phyloP scores from a whole-genome alignment of 441 rosid genomes.

The Manihot esculenta region DNA sequence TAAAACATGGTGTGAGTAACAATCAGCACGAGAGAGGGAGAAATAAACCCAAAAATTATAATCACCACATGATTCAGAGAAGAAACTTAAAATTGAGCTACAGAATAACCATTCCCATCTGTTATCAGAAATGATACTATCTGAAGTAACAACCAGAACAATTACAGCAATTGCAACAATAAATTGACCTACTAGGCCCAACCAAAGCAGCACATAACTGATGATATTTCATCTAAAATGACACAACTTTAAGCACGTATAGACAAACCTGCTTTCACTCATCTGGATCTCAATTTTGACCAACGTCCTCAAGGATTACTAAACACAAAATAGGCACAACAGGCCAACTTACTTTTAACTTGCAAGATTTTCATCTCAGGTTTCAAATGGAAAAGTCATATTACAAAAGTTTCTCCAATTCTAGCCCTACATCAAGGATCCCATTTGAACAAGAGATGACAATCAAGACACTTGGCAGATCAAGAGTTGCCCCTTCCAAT shows the following conservation, averaged over 20 bases:
- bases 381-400: constrained; percentile 4
- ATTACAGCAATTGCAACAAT: too few species aligned
- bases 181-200: too few species aligned
- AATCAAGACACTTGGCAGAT: neutral
- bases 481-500: constrained; percentile 7
- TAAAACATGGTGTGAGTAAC: neutral
- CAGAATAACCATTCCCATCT: constrained; percentile 5
- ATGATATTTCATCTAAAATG: neutral
- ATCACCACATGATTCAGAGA: constrained; percentile 3
- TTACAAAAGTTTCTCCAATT: constrained; percentile 1
- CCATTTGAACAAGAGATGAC: neutral
- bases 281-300: neutral
- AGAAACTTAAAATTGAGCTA: too few species aligned
- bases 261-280: neutral
- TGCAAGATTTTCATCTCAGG: too few species aligned
- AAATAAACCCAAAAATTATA: constrained; percentile 1
- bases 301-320: neutral
- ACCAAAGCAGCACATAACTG: neutral
- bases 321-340: neutral
- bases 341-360: neutral
- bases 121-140: too few species aligned
- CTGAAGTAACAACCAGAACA: neutral
- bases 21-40: neutral
- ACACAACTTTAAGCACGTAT: neutral
- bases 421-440: neutral